Conservation (phyloP, 768 basidiomycete genomes). For the Rossbeevera mucosa region DNA sequence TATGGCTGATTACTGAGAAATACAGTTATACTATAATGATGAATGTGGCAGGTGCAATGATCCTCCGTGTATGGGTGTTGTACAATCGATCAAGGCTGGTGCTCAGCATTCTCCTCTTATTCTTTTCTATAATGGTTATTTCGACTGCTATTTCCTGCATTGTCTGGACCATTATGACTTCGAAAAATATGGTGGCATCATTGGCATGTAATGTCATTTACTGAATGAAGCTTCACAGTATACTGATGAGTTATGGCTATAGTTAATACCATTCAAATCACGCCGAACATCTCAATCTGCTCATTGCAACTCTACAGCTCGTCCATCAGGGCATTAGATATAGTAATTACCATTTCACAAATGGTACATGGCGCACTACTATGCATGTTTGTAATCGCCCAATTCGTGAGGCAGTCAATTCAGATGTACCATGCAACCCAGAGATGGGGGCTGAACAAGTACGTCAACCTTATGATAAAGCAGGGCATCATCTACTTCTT, state of each 20-base stretch:
- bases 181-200: not conserved
- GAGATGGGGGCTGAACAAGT: not conserved
- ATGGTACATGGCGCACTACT: not conserved
- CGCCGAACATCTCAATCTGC: not conserved
- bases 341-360: not conserved
- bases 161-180: not conserved
- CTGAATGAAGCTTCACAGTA: not conserved
- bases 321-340: not conserved
- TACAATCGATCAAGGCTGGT: not conserved
- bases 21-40: not conserved
- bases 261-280: not conserved
- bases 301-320: not conserved
- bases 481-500: not conserved
- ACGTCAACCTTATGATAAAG: not conserved
- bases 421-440: not conserved
- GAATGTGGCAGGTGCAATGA: not conserved
- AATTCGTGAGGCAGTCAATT: not conserved
- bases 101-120: not conserved
- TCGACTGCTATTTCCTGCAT: not conserved
- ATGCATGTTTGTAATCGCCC: not conserved
- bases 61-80: not conserved
- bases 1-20: not conserved
- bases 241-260: not conserved
- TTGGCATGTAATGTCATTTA: not conserved
- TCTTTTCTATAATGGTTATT: not conserved